Percentiles rank a stretch among this genome's conserved stretches.
phyloP scores from a whole-genome alignment of 495 filamentous ascomycete species.

The Endocarpon pusillum region DNA sequence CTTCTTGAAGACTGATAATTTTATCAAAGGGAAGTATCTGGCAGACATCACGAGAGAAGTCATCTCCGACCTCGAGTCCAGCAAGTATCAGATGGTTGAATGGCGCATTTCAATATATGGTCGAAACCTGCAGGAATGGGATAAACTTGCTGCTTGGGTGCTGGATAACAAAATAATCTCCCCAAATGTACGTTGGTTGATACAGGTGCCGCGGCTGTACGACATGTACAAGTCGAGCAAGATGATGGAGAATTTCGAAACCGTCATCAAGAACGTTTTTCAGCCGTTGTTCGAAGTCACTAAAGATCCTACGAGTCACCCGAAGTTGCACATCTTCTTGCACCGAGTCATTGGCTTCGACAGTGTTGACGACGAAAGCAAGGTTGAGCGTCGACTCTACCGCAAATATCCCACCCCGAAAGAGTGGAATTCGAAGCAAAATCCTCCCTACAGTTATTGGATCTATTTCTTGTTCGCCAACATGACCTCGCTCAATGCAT shows the following conservation, averaged over 20 bases:
- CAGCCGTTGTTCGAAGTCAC: slow-evolving; percentile 91
- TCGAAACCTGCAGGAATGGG: slow-evolving; percentile 83
- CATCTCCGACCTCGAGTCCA: slow-evolving; percentile 91
- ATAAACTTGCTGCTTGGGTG: slow-evolving; percentile 96
- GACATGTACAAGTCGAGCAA: slow-evolving; percentile 84
- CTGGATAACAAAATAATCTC: slow-evolving; percentile 96
- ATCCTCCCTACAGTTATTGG: slow-evolving; percentile 98
- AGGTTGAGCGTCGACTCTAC: slow-evolving; percentile 77
- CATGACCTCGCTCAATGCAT: slow-evolving; percentile 78
- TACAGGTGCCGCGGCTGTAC: slow-evolving; percentile 87
- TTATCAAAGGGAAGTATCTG: slow-evolving; percentile 85
- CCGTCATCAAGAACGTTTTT: slow-evolving; percentile 84
- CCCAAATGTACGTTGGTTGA: slow-evolving; percentile 92
- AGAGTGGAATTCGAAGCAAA: slow-evolving; percentile 78
- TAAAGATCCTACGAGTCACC: slow-evolving; percentile 66
- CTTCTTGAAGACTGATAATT: slow-evolving; percentile 97
- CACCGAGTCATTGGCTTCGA: slow-evolving; percentile 94
- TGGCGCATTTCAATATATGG: slow-evolving; percentile 98
- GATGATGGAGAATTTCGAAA: slow-evolving; percentile 76
- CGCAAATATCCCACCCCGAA: slow-evolving; percentile 84
- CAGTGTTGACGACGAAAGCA: slow-evolving; percentile 96
- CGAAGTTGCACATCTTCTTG: slow-evolving; percentile 86
- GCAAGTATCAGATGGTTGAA: slow-evolving; percentile 99
- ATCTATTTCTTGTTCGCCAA: slow-evolving; percentile 95
- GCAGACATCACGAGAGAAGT: slow-evolving; percentile 97